Evolutionary conservation across 2,329 filamentous ascomycete species (phyloP), one percentile per base, ranked within the genome.

Genomic region (Microsporum ferrugineum): DNA sequence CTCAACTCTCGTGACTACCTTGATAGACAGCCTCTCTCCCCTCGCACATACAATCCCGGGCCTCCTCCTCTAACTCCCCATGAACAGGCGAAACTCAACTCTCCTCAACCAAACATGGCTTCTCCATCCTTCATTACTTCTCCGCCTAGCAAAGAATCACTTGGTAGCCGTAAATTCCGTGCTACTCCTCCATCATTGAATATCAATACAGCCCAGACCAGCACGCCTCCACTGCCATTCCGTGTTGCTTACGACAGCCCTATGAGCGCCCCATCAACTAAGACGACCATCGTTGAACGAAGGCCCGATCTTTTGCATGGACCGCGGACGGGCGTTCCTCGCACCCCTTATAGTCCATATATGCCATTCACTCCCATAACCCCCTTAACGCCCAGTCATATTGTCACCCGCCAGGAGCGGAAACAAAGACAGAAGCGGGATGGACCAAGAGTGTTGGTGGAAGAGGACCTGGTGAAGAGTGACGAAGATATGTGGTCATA

Each of bases 11-110:
- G 71, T 45, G 73, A 78, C 56, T 79, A 79, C 63, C 71, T 76
- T 12, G 77, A 78, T 27, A 77, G 74, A n/a, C 77, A 80, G n/a
- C 80, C 82, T 1, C 73, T 85, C 2, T 82, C 81, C 1, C 82
- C 82, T 6, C 76, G 81, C 47, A 73, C 79, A 64, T 84, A 84
- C 71, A 78, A 78, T 55, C 80, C 80, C 0, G 78, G 80, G 1
- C 77, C 79, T 5, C 80, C 82, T 1, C 82, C 82, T n/a, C 76
- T 76, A 5, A 78, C 79, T 2, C 80, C 81, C 3, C 62, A 66
- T 10, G 66, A 70, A 53, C 70, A 63, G 45, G 60, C 39, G 57
- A 51, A 61, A 66, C 10, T 58, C 65, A 27, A 64, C 57, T 59
- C 41, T n/a, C 57, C 57, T 27, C 49, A 34, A 2, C 17, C 55